phyloP scores from a whole-genome alignment of 176 grass and related monocot genomes.

The Aechmea fasciata region DNA sequence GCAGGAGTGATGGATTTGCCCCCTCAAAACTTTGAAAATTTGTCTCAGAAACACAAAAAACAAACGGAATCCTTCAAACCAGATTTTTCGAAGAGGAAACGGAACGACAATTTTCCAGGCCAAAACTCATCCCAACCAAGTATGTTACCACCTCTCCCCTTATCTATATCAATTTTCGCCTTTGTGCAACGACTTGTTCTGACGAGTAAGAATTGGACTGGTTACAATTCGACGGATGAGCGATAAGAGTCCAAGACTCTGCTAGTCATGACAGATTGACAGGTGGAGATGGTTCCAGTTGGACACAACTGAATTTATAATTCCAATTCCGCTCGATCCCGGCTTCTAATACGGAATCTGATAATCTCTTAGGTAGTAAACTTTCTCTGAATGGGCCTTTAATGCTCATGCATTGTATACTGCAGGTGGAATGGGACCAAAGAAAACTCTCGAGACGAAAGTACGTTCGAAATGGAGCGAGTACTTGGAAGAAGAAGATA shows the following conservation, averaged over 20 bases:
- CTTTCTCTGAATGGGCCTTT: not conserved
- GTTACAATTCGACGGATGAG: not conserved
- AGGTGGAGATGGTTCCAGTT: not conserved
- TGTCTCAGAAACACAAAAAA: constrained; percentile 15
- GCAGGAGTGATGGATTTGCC: constrained; percentile 51
- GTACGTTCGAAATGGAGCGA: constrained; percentile 48
- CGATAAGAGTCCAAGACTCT: constrained; percentile 4
- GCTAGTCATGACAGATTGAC: not conserved
- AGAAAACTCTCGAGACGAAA: constrained; percentile 11
- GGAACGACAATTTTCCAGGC: constrained; percentile 26
- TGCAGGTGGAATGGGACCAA: constrained; percentile 20
- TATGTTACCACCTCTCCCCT: constrained; percentile 1
- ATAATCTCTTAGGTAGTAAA: no score
- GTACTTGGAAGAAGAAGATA: constrained; percentile 33
- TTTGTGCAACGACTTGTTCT: no score
- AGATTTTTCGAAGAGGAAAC: constrained; percentile 33
- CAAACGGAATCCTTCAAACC: not conserved
- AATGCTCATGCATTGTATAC: not conserved
- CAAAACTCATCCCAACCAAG: constrained; percentile 19
- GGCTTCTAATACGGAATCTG: no score
- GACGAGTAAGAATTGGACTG: no score
- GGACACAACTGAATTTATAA: no score
- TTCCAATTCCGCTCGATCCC: no score
- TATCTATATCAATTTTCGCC: no score
- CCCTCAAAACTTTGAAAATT: constrained; percentile 28